These are phyloP conservation scores for Schwanniomyces yamadae DNA, from an alignment of 805 yeast genomes.

Conservation along the genomic window DNA sequence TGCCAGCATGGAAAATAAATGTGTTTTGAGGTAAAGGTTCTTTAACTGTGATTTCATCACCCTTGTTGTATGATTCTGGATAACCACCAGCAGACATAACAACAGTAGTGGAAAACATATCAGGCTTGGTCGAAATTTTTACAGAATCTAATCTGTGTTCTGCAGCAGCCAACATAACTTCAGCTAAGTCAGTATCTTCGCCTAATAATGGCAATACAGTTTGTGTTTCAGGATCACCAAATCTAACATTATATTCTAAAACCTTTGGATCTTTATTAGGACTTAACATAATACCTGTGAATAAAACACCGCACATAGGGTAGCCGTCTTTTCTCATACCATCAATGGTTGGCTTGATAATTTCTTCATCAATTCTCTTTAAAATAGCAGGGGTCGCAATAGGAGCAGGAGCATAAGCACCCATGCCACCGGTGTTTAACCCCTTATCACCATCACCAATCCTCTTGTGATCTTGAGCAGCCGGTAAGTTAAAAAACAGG, in stretches of 20 bases:
- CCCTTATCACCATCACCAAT: constrained; percentile 92
- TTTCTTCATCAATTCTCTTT: constrained; percentile 64
- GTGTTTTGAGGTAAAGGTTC: constrained; percentile 54
- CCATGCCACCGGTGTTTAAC: constrained; percentile 99
- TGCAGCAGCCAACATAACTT: constrained; percentile 88
- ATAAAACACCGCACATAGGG: constrained; percentile 94
- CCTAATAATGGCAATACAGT: constrained; percentile 86
- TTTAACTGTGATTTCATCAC: constrained; percentile 71
- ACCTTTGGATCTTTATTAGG: constrained; percentile 85
- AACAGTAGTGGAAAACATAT: constrained; percentile 82
- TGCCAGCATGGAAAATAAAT: constrained; percentile 94
- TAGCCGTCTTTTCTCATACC: constrained; percentile 95
- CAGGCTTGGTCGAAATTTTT: constrained; percentile 48
- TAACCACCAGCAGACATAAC: constrained; percentile 97
- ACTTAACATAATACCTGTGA: constrained; percentile 92
- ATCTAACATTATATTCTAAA: constrained; percentile 94
- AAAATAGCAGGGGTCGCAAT: constrained; percentile 78
- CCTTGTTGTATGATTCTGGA: constrained; percentile 84
- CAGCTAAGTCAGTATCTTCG: constrained; percentile 86
- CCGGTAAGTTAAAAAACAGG: constrained; percentile 84
- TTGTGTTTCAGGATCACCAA: constrained; percentile 99
- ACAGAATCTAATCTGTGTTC: constrained; percentile 92
- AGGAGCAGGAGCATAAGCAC: constrained; percentile 98
- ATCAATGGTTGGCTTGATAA: constrained; percentile 87
- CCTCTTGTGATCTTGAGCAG: constrained; percentile 98